Base-by-base conservation (phyloP, 495 filamentous ascomycete genomes). In the Mycothermus thermophilus region DNA sequence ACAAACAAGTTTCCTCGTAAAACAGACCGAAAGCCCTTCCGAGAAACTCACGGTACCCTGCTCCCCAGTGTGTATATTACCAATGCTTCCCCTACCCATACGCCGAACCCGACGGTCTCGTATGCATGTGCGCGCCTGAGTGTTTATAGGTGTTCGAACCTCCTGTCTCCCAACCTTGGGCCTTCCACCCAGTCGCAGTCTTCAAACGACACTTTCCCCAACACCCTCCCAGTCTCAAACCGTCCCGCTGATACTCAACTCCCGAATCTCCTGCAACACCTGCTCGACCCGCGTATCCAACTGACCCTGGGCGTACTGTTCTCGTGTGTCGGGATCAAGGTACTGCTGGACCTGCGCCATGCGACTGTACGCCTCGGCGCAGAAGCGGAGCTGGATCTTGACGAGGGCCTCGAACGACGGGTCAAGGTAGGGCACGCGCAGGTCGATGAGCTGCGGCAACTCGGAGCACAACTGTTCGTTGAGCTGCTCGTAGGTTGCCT, bases 261-360 rank as follows among this genome's bases (percentile, higher is more conserved):
- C 88, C 48, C 90, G 68, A 59, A 97, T 96, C 66, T 96, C 85
- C 54, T 95, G 86, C 58, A 97, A 48, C 37, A 96, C 90, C 62
- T 95, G 80, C 64, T 97, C 90, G 24, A 97, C 90, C 43, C 83
- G 63, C 42, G 73, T 82, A 57, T 97, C 90, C 46, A 97, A 60
- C 47, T 94, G 80, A 24, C 90, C 90, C 43, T 83, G 76, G 11
- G 90, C 90, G 60, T 97, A 97, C 61, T 93, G 84, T 38, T 97
- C 90, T 35, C 90, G 69, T 28, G 86, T 96, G 53, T 90, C 83
- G n/a, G 87, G 77, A 57, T 96, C 90, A 28, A 97, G 69, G 58
- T 94, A 97, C 60, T 97, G 92, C 63, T 97, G 90, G 41, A 97
- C 90, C 64, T 97, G 90, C 7, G 90, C 90, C 90, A 97, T 96